A percentile compares a stretch with the other conserved stretches of the same genome.
Conservation (phyloP, 140 eudicot genomes). For the Flaveria floridana region DNA sequence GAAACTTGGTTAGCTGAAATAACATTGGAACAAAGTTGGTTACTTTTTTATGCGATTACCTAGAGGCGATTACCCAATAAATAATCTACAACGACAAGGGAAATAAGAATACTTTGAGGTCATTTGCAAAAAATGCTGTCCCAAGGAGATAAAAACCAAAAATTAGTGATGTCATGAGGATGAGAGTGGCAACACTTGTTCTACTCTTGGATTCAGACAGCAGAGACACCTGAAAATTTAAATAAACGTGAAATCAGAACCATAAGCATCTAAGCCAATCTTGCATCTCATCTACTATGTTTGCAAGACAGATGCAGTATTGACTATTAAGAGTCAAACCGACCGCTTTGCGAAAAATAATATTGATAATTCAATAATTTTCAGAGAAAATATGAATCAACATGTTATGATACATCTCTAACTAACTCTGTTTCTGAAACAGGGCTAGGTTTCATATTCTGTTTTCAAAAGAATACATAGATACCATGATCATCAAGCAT, state of each 20-base stretch:
- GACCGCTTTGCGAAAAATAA: neutral
- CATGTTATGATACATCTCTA: neutral
- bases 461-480: neutral
- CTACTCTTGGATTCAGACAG: slow-evolving; percentile 51
- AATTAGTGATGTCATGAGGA: slow-evolving; percentile 43
- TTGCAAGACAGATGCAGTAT: neutral
- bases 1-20: neutral
- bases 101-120: slow-evolving; percentile 40
- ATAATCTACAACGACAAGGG: neutral
- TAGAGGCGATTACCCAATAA: neutral
- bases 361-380: neutral
- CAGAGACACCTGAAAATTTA: slow-evolving; percentile 43
- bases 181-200: slow-evolving; percentile 42
- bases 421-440: neutral
- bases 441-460: neutral
- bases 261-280: neutral
- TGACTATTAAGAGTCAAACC: slow-evolving; percentile 11
- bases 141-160: slow-evolving; percentile 58
- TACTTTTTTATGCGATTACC: neutral
- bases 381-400: neutral
- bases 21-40: neutral
- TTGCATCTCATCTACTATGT: neutral
- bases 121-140: slow-evolving; percentile 47
- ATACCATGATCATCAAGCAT: neutral
- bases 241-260: neutral